Evolutionary conservation across 2,329 filamentous ascomycete species (phyloP), one percentile per base, ranked within the genome.

Genomic region (Dactylella cylindrospora): DNA sequence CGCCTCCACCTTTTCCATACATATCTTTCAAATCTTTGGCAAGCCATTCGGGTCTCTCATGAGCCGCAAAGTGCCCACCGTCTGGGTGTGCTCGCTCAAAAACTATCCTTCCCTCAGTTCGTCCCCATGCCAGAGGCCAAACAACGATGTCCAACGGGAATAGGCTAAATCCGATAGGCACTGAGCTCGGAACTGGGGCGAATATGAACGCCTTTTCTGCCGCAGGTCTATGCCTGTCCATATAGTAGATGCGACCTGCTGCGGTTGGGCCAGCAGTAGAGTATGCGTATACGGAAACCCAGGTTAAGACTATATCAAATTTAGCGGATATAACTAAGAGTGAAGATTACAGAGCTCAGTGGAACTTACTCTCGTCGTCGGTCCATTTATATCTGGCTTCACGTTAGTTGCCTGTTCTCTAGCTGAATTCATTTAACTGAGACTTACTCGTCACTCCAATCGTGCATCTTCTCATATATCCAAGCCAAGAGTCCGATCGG

Each of bases 31-130:
- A 64, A 70, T 79, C 77, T n/a, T 62, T 68, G 53, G 73, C 69
- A 25, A 79, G 67, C 19, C 59, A 68, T 28, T 70, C 70, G 1
- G 76, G 75, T 39, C 70, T 68, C 66, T 79, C 76, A 44, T 79
- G 60, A 4, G 73, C 72, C 12, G 80, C 78, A 67, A 81, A 81
- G 70, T 81, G 79, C 0, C 80, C 79, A 12, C 80, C 80, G 67
- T 68, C 25, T 1, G 68, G 66, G 7, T 67, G 66, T 15, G 57
- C 47, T 7, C 50, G 52, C 51, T 66, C 66, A 17, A 67, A 66
- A 6, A 66, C 61, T 5, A 66, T 61, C 7, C 43, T 66, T 12
- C 54, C 54, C 7, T 32, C 35, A 1, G 54, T 36, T 19, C 54
- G 32, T 7, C 54, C 46, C 54, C 54, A 61, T 15, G 54, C 46